Percentiles rank a stretch among this genome's conserved stretches.
Evolutionary conservation across 2,329 filamentous ascomycete genomes (phyloP).

Genomic region (Emergomyces africanus): DNA sequence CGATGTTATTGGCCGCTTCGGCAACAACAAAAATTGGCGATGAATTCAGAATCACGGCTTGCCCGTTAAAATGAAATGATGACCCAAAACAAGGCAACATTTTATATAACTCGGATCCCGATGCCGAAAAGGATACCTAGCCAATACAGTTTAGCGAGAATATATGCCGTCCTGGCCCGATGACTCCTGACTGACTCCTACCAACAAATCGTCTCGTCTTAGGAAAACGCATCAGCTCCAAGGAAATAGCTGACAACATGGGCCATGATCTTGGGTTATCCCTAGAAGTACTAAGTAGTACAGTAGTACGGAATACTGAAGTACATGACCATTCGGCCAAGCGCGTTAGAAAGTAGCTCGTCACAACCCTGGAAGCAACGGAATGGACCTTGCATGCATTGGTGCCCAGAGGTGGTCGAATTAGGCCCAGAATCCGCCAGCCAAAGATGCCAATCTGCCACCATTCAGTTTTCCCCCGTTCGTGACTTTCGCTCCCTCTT

Average conservation of each 20-base stretch:
- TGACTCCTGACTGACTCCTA: neutral
- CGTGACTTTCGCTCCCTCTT: neutral
- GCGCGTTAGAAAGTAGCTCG: neutral
- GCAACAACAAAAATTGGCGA: neutral
- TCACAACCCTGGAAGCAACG: neutral
- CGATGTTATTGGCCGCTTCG: neutral
- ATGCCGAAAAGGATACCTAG: neutral
- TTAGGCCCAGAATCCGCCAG: neutral
- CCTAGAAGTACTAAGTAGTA: no score
- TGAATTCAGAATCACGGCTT: neutral
- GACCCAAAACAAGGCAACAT: no score
- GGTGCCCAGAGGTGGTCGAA: neutral
- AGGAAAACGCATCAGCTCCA: neutral
- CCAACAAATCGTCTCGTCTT: neutral
- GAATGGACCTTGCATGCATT: neutral
- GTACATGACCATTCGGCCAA: neutral
- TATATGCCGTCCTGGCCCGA: neutral
- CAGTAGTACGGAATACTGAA: no score
- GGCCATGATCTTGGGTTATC: neutral
- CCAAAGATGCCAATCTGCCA: neutral
- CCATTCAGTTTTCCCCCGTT: neutral
- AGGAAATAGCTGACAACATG: neutral
- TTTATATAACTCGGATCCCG: neutral
- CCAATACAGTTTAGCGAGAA: neutral
- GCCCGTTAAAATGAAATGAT: no score